Conservation (phyloP, 2,329 filamentous ascomycete species). For the Huntiella moniliformis region DNA sequence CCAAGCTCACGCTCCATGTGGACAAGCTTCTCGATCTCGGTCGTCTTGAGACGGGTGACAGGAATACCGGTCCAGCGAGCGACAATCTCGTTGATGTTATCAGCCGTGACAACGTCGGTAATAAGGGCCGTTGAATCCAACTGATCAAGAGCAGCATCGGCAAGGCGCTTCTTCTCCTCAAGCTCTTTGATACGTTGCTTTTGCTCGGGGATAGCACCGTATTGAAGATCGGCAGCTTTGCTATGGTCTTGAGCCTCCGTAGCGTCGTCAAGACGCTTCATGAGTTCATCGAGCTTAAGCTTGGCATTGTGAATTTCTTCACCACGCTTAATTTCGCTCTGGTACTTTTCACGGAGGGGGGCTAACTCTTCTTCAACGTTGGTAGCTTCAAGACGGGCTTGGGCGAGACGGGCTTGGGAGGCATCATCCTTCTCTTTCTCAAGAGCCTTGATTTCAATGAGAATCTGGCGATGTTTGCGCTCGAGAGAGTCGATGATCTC, state of each 20-base stretch:
- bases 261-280: constrained; percentile 86
- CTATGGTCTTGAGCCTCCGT: constrained; percentile 68
- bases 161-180: constrained; percentile 60
- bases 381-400: constrained; percentile 75
- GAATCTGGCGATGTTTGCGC: constrained; percentile 70
- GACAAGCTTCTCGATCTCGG: constrained; percentile 96
- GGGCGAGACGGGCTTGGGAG: constrained; percentile 62
- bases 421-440: constrained; percentile 89
- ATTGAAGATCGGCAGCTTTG: constrained; percentile 83
- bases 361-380: constrained; percentile 87
- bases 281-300: constrained; percentile 79
- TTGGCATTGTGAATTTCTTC: constrained; percentile 88
- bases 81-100: constrained; percentile 98
- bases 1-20: constrained; percentile 81
- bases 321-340: constrained; percentile 76
- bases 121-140: constrained; percentile 51
- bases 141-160: constrained; percentile 51
- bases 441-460: constrained; percentile 93
- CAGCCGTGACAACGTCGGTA: constrained; percentile 83
- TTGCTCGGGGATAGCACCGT: constrained; percentile 92
- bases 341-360: constrained; percentile 87
- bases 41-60: constrained; percentile 79
- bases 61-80: constrained; percentile 96
- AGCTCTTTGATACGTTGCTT: constrained; percentile 61
- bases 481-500: constrained; percentile 92